Conservation (phyloP, 148 eudicot genomes). For the Salicornia ramosissima region DNA sequence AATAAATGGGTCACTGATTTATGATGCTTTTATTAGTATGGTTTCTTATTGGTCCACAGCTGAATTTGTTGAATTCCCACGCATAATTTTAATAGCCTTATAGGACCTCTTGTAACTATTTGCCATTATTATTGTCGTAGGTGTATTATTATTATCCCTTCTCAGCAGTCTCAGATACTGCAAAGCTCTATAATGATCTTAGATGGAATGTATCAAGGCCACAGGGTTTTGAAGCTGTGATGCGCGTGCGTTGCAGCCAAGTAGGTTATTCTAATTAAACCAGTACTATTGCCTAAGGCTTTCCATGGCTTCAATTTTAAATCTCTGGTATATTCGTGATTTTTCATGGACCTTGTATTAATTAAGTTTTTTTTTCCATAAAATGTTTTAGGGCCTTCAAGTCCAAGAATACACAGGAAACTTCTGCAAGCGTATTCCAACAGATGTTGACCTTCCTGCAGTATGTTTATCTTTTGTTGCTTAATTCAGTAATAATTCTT, state of each 20-base stretch:
- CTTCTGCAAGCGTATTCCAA: conserved; percentile 95
- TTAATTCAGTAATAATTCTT: not conserved
- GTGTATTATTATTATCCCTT: conserved; percentile 91
- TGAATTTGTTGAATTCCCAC: no score
- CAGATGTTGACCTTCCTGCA: conserved; percentile 96
- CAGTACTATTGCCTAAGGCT: not conserved
- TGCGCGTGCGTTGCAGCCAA: conserved; percentile 99
- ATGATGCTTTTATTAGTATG: no score
- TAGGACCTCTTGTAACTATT: no score
- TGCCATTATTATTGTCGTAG: conserved; percentile 32
- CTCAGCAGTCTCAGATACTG: conserved; percentile 86
- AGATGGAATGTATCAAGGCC: conserved; percentile 98
- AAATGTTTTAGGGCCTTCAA: conserved; percentile 62
- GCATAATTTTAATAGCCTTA: not conserved
- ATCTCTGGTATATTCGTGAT: not conserved
- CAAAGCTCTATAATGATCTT: conserved; percentile 95
- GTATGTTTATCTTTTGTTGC: conserved; percentile 38
- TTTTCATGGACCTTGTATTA: not conserved
- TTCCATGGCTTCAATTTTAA: not conserved
- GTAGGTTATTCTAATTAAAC: conserved; percentile 29
- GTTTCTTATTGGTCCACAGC: no score
- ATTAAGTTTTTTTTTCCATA: not conserved
- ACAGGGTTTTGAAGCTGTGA: conserved; percentile 97
- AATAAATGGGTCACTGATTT: no score
- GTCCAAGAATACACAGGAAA: conserved; percentile 94